phyloP scores from a whole-genome alignment of 2,329 filamentous ascomycete genomes.

The Zalaria obscura region DNA sequence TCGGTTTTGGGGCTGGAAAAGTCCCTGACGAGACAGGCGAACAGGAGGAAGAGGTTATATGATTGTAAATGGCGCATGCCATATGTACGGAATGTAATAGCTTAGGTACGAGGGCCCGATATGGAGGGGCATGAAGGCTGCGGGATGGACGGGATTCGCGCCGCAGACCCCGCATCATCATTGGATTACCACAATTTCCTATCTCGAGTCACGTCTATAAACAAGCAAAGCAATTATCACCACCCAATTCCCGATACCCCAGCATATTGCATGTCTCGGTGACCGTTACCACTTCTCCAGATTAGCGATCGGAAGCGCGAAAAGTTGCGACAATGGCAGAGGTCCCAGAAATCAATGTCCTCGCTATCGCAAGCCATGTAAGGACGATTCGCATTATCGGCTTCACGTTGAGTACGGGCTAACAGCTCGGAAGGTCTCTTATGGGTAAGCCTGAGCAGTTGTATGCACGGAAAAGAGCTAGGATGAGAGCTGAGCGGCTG shows the following conservation, averaged over 20 bases:
- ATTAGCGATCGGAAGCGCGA: neutral
- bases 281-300: neutral
- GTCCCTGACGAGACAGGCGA: no score
- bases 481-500: conserved; percentile 6
- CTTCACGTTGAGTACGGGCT: conserved; percentile 8
- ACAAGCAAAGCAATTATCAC: neutral
- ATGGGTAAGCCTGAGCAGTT: conserved; percentile 45
- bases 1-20: neutral
- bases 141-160: no score
- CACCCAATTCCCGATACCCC: neutral
- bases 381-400: conserved; percentile 26
- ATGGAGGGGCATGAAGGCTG: no score
- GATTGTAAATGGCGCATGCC: no score
- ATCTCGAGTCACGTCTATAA: neutral
- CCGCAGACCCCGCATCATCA: no score
- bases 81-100: no score
- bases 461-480: conserved; percentile 2
- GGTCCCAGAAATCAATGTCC: conserved; percentile 52
- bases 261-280: no score
- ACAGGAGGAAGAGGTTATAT: no score
- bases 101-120: no score
- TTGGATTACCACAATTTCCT: neutral
- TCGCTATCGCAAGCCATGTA: conserved; percentile 94
- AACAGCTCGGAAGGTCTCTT: conserved; percentile 46
- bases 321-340: conserved; percentile 7